Percentiles rank a stretch among this genome's conserved stretches.
Evolutionary conservation across 768 basidiomycete genomes (phyloP).

Genomic region (Crepidotus variabilis): DNA sequence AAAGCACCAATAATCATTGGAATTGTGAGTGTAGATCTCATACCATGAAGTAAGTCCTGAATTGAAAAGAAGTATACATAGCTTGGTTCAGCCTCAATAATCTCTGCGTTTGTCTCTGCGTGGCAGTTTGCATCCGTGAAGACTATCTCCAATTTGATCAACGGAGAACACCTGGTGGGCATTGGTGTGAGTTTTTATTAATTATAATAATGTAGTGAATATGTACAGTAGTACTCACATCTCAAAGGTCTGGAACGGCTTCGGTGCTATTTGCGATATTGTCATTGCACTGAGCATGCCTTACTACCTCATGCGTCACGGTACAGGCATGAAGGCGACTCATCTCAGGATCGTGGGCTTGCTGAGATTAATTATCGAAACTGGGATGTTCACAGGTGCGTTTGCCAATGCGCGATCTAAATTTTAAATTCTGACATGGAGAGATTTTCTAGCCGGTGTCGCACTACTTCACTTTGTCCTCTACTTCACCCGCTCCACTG

Average conservation of each 20-base stretch:
- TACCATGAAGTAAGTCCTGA: neutral
- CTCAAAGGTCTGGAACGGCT: constrained; percentile 25
- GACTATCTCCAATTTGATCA: constrained; percentile 15
- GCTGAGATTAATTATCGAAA: constrained; percentile 25
- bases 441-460: constrained; percentile 16
- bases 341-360: constrained; percentile 26
- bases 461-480: constrained; percentile 24
- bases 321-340: constrained; percentile 22
- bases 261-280: constrained; percentile 27
- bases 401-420: neutral
- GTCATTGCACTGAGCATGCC: constrained; percentile 27
- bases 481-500: constrained; percentile 18
- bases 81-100: constrained; percentile 17
- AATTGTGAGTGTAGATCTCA: constrained; percentile 12
- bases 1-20: constrained; percentile 17
- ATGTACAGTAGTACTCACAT: neutral
- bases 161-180: constrained; percentile 15
- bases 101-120: constrained; percentile 19
- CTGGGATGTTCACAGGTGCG: constrained; percentile 26
- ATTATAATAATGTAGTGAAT: neutral
- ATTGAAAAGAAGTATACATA: constrained; percentile 1
- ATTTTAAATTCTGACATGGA: neutral
- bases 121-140: constrained; percentile 18
- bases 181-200: constrained; percentile 19
- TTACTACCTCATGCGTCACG: constrained; percentile 25